A percentile compares a stretch with the other conserved stretches of the same genome.
Conservation (phyloP, 1,284 basidiomycete genomes). For the Irpex rosettiformis region DNA sequence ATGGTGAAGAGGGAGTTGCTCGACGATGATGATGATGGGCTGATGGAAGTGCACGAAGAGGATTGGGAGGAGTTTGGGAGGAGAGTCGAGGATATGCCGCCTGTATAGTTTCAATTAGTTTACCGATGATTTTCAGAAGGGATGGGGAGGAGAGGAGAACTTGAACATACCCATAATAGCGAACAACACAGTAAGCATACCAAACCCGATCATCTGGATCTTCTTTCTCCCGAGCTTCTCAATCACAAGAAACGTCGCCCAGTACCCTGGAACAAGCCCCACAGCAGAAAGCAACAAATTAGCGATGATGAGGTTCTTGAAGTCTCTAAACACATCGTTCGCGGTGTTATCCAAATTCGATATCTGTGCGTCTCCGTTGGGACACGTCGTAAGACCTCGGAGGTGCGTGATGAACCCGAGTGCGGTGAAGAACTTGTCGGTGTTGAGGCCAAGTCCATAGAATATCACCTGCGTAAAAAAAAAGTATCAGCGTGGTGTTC, state of each 20-base stretch:
- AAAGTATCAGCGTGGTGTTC: background rate
- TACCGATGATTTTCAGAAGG: no score
- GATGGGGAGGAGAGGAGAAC: conserved; percentile 38
- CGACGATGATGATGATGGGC: background rate
- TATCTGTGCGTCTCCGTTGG: no score
- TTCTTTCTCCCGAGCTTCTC: conserved; percentile 27
- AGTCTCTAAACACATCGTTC: conserved; percentile 25
- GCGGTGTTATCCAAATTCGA: background rate
- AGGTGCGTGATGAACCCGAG: conserved; percentile 41
- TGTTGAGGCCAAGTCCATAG: conserved; percentile 81
- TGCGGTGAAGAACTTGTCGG: conserved; percentile 56
- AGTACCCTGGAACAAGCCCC: conserved; percentile 29
- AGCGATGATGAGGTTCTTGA: conserved; percentile 24
- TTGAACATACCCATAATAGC: conserved; percentile 40
- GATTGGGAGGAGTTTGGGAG: no score
- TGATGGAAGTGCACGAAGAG: no score
- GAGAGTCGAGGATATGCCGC: no score
- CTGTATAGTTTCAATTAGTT: no score
- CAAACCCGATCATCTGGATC: conserved; percentile 44
- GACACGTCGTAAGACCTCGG: no score
- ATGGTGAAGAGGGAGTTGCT: conserved; percentile 1
- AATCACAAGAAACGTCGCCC: conserved; percentile 26
- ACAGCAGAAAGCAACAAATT: conserved; percentile 27
- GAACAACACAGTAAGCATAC: conserved; percentile 49
- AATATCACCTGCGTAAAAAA: conserved; percentile 70